Base-by-base conservation (phyloP, 2,329 filamentous ascomycete genomes). In the Dactylellina parvicollis region DNA sequence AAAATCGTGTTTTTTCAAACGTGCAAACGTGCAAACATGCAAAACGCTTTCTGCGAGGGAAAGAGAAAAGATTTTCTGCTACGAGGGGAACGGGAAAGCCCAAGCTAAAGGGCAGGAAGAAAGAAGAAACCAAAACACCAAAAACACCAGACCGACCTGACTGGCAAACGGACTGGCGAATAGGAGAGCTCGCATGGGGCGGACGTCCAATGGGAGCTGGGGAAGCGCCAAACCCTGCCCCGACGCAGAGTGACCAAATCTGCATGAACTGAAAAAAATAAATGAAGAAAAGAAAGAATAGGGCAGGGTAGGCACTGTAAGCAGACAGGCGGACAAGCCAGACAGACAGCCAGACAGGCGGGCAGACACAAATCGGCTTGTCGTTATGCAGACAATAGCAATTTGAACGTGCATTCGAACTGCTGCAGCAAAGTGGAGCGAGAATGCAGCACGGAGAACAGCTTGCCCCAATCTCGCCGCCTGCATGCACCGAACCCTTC, bases 361-460 rank as follows among this genome's bases (percentile, higher is more conserved):
- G 18, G 9, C 26, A 52, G 24, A 40, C 20, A 47, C 14, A 47
- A 55, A 65, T n/a, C 20, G 42, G 40, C 44, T 55, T 52, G 49
- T 55, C 56, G 55, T 60, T 34, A 59, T 60, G 55, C 64, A 60
- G 64, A 34, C 55, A 32, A 47, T 22, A 22, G 12, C 24, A 56
- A 56, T 26, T 42, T 57, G 38, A 28, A 24, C 40, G 22, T 69
- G 64, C 64, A 69, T 44, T 49, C 40, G 57, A 52, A 3, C 14
- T 26, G 38, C 42, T 54, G 65, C 34, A 36, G 16, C 44, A 54
- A 64, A 54, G 66, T 62, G 56, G 56, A 62, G 34, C 30, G 52
- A 59, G 42, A 59, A 64, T 55, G 50, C 57, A 52, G 44, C 54
- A 42, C 50, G 54, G 46, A 36, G 56, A 62, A 60, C 57, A 62